phyloP scores from a whole-genome alignment of 257 asterid genomes.

The Solanum pimpinellifolium region DNA sequence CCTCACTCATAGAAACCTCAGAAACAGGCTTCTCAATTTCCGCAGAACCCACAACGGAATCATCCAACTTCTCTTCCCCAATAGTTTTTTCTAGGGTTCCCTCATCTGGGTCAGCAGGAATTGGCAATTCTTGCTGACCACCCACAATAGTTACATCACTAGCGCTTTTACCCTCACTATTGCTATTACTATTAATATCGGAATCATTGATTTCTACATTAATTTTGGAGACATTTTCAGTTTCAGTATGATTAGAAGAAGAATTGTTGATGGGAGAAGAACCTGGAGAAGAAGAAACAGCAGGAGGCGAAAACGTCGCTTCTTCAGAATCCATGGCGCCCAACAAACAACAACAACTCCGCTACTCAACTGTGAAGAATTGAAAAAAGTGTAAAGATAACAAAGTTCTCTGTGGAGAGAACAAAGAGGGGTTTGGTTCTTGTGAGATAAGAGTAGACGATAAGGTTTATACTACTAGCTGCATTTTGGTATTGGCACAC shows the following conservation, averaged over 20 bases:
- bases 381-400: background rate
- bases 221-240: background rate
- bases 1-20: slow-evolving; percentile 19
- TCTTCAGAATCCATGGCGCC: background rate
- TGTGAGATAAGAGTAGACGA: background rate
- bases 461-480: background rate
- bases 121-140: background rate
- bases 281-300: background rate
- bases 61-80: background rate
- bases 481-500: background rate
- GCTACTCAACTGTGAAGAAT: background rate
- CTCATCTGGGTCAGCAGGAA: slow-evolving; percentile 1
- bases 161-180: background rate
- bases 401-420: background rate
- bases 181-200: background rate
- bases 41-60: background rate
- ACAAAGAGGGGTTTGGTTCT: background rate
- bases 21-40: slow-evolving; percentile 14
- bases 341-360: background rate
- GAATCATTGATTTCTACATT: background rate
- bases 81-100: background rate
- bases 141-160: background rate
- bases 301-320: background rate
- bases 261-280: background rate
- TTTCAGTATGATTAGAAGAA: background rate